Evolutionary conservation across 208 protist species (phyloP), one percentile per base, ranked within the genome.

Genomic region (Leishmania arabica): DNA sequence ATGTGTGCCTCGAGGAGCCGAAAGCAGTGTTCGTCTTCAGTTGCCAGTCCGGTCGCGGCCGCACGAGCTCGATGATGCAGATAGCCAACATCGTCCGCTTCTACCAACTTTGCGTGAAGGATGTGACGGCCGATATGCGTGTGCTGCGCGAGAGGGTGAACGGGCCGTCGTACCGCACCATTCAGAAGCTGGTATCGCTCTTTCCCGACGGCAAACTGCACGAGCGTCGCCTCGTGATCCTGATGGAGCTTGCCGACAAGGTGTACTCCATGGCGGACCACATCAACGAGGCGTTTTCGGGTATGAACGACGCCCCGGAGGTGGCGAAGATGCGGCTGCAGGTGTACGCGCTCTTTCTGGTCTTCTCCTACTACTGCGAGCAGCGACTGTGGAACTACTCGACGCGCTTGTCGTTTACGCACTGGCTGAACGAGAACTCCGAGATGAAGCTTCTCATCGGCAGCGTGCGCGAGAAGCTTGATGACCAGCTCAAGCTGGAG

Each of bases 321-420:
- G 87, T 91, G 84, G 92, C 91, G 65, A 90, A 92, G 87, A 94
- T 97, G 92, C 91, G 90, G 37, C 85, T 97, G 78, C 90, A 92
- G 83, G 91, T 92, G 84, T 97, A 96, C 85, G 90, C 92, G 9
- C 92, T 91, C 77, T 95, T 96, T 73, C 87, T 97, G 79, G 89
- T 95, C 66, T 96, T 97, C 81, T 95, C 91, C 15, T 97, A 95
- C 80, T 97, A 95, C 86, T 97, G 94, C 78, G 94, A 97, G 89
- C 94, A 96, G 84, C 89, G 92, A 15, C 60, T 97, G 75, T 97
- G 94, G 92, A 90, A 88, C 73, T 90, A 91, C 71, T 62, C 87
- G 34, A 91, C 87, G 31, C 89, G 86, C 24, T 37, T 79, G 3
- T 83, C 88, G 66, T 97, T 97, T 66, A 86, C 82, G 45, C 77